phyloP scores from a whole-genome alignment of 257 asterid genomes.

The Penstemon newberryi region DNA sequence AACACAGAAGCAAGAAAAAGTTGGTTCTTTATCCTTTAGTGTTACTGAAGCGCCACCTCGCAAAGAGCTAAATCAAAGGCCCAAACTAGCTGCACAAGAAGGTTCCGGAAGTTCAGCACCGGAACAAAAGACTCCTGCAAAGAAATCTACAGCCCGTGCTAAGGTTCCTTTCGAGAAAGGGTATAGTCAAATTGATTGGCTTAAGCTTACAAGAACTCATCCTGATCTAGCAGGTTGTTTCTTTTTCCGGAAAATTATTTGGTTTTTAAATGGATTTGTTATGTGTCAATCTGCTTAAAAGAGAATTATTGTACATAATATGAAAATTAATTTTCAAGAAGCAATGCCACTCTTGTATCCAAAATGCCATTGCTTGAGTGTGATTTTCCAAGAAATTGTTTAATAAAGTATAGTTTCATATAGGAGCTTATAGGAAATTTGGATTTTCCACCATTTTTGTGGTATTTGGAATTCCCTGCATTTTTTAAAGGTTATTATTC shows the following conservation, averaged over 20 bases:
- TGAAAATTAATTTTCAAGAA: too few relatives aligned
- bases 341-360: too few relatives aligned
- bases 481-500: too few relatives aligned
- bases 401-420: too few relatives aligned
- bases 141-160: conserved; percentile 46
- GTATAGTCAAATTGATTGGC: conserved; percentile 82
- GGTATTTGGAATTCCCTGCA: too few relatives aligned
- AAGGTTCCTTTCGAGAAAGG: conserved; percentile 88
- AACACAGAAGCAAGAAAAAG: conserved; percentile 41
- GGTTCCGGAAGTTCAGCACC: conserved; percentile 40
- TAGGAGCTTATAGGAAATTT: too few relatives aligned
- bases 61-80: conserved; percentile 29
- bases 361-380: too few relatives aligned
- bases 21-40: conserved; percentile 68
- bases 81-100: conserved; percentile 30
- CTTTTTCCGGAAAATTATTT: conserved; percentile 20
- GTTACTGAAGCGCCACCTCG: conserved; percentile 58
- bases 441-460: too few relatives aligned
- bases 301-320: too few relatives aligned
- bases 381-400: too few relatives aligned
- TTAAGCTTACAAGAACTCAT: conserved; percentile 71
- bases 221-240: conserved; percentile 77
- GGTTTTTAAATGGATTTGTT: not conserved
- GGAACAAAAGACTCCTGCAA: conserved; percentile 39
- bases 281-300: not conserved